These are phyloP conservation scores for Ceratorhiza oryzae-sativae DNA, from an alignment of 1,284 basidiomycete species.

Conservation along the genomic window DNA sequence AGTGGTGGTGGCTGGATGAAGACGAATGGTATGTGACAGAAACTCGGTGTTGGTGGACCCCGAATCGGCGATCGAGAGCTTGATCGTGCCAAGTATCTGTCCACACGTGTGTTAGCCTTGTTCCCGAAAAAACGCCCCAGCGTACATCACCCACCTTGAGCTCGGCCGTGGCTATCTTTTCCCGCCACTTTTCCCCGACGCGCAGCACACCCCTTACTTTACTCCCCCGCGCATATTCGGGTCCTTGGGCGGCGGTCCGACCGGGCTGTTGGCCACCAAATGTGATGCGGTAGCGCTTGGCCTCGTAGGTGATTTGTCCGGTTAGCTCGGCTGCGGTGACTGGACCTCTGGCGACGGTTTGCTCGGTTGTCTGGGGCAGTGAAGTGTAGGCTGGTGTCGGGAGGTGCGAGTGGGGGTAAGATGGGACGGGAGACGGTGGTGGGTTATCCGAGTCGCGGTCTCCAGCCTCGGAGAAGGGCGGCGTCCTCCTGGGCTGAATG, in stretches of 20 bases:
- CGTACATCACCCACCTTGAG: slow-evolving; percentile 33
- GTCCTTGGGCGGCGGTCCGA: slow-evolving; percentile 16
- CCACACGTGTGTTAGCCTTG: background rate
- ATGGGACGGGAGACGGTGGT: slow-evolving; percentile 22
- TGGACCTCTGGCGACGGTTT: slow-evolving; percentile 38
- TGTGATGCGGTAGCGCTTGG: slow-evolving; percentile 39
- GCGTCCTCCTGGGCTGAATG: slow-evolving; percentile 29
- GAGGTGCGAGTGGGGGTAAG: slow-evolving; percentile 21
- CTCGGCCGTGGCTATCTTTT: slow-evolving; percentile 33
- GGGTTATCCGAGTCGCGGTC: background rate
- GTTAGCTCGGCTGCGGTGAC: slow-evolving; percentile 32
- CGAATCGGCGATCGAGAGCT: slow-evolving; percentile 38
- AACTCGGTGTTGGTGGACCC: slow-evolving; percentile 24
- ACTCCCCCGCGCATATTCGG: slow-evolving; percentile 37
- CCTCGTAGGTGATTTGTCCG: slow-evolving; percentile 19
- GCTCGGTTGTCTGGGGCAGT: slow-evolving; percentile 32
- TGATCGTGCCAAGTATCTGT: slow-evolving; percentile 34
- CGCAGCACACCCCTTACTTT: slow-evolving; percentile 32
- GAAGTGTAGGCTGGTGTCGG: slow-evolving; percentile 40
- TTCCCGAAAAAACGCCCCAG: background rate
- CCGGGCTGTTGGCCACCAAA: slow-evolving; percentile 32
- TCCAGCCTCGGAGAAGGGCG: background rate
- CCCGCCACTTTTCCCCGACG: slow-evolving; percentile 19
- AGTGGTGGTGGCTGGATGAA: slow-evolving; percentile 5
- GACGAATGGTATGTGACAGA: slow-evolving; percentile 12